phyloP scores from a whole-genome alignment of 176 grass and related monocot species.

The Oryza brachyantha region DNA sequence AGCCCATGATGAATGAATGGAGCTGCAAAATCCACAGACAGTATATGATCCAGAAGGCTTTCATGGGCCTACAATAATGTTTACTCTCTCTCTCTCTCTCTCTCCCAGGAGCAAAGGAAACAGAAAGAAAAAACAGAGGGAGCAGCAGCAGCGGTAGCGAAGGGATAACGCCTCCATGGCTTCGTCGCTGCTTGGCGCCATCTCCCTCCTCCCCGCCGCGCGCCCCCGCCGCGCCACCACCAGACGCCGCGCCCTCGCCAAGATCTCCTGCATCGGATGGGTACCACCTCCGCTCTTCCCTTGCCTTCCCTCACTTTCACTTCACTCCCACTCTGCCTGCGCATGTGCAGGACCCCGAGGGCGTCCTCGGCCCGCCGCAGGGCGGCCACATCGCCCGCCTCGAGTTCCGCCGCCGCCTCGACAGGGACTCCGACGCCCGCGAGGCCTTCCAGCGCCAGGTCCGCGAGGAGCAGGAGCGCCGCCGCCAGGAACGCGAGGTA shows the following conservation, averaged over 20 bases:
- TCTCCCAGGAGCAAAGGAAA: too few relatives aligned
- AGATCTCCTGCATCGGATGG: constrained; percentile 74
- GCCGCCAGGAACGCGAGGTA: constrained; percentile 64
- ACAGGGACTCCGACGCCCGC: constrained; percentile 63
- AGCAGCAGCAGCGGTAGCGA: too few relatives aligned
- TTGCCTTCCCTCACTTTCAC: too few relatives aligned
- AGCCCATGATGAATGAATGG: too few relatives aligned
- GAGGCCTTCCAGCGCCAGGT: constrained; percentile 65
- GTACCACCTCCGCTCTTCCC: neutral
- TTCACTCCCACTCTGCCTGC: neutral
- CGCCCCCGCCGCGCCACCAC: neutral
- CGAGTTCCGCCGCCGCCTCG: constrained; percentile 68
- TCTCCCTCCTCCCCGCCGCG: neutral
- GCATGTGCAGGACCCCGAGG: constrained; percentile 64
- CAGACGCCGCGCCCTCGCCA: constrained; percentile 32
- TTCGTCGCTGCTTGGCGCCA: too few relatives aligned
- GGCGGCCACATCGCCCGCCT: constrained; percentile 71
- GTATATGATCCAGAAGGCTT: too few relatives aligned
- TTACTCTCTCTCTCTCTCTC: too few relatives aligned
- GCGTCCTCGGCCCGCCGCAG: constrained; percentile 60
- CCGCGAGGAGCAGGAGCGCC: constrained; percentile 72
- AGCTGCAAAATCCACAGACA: too few relatives aligned
- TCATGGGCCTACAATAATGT: too few relatives aligned
- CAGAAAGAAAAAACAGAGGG: too few relatives aligned
- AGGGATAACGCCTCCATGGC: too few relatives aligned